A percentile compares a stretch with the other conserved stretches of the same genome.
Conservation (phyloP, 1,284 basidiomycete genomes). For the Ceratobasidium sp. region DNA sequence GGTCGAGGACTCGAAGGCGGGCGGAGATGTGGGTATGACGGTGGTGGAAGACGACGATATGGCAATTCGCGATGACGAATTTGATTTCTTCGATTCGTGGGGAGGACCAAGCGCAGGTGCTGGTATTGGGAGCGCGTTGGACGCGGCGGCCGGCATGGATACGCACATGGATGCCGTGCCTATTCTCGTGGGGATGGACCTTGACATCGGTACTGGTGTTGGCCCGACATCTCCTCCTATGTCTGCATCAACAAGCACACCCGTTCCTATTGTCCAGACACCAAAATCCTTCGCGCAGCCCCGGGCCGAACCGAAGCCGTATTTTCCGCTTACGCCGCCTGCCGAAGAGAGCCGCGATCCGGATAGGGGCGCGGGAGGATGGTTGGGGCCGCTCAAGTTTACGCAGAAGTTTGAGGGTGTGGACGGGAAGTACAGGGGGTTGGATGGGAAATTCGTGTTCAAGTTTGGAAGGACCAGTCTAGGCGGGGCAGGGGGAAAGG, state of each 20-base stretch:
- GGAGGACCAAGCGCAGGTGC: background rate
- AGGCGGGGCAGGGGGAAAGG: background rate
- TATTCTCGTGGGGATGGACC: too few species aligned
- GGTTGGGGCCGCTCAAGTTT: slow-evolving; percentile 25
- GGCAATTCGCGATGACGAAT: slow-evolving; percentile 13
- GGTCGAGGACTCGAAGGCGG: background rate
- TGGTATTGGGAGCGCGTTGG: too few species aligned
- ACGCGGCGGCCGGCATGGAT: too few species aligned
- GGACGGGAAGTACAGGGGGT: slow-evolving; percentile 27
- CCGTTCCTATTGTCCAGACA: background rate
- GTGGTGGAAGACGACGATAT: slow-evolving; percentile 22
- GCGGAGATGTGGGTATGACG: background rate
- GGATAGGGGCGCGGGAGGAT: background rate
- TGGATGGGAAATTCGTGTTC: slow-evolving; percentile 28
- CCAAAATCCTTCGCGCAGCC: background rate
- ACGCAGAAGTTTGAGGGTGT: slow-evolving; percentile 32
- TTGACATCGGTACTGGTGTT: too few species aligned
- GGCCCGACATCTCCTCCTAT: too few species aligned
- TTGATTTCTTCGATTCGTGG: slow-evolving; percentile 19
- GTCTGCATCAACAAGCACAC: background rate
- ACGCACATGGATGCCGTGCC: too few species aligned
- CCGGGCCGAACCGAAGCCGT: slow-evolving; percentile 25
- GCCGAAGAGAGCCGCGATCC: background rate
- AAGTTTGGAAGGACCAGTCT: background rate
- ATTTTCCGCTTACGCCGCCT: slow-evolving; percentile 37